phyloP scores from a whole-genome alignment of 257 asterid genomes.

The Euphrasia confusa region DNA sequence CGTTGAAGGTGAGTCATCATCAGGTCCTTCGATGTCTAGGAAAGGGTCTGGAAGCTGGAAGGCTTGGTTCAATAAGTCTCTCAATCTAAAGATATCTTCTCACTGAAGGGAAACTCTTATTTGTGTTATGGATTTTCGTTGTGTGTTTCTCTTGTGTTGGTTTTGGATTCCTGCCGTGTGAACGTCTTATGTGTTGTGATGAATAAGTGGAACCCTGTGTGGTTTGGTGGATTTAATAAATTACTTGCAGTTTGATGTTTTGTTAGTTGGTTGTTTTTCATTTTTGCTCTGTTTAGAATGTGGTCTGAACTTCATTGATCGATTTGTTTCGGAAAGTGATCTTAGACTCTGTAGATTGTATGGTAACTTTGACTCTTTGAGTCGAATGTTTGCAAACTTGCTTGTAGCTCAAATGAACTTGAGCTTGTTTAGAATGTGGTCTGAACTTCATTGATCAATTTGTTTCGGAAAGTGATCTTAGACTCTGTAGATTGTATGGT shows the following conservation, averaged over 20 bases:
- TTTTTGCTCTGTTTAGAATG: too few species aligned
- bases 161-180: neutral
- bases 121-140: neutral
- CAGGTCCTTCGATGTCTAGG: conserved; percentile 26
- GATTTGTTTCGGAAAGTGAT: too few species aligned
- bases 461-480: too few species aligned
- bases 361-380: too few species aligned
- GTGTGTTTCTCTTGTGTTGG: neutral
- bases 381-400: too few species aligned
- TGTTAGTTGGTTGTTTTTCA: neutral
- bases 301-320: too few species aligned
- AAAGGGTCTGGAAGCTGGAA: conserved; percentile 61
- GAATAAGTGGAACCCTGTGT: too few species aligned
- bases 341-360: too few species aligned
- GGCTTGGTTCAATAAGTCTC: conserved; percentile 77
- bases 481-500: too few species aligned
- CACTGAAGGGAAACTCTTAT: conserved; percentile 35
- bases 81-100: conserved; percentile 54
- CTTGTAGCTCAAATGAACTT: too few species aligned
- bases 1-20: conserved; percentile 27
- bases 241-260: neutral
- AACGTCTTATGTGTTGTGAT: neutral
- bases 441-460: too few species aligned
- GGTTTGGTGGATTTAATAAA: neutral
- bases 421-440: too few species aligned